phyloP scores from a whole-genome alignment of 2,329 filamentous ascomycete genomes.

The Apiospora kogelbergensis region DNA sequence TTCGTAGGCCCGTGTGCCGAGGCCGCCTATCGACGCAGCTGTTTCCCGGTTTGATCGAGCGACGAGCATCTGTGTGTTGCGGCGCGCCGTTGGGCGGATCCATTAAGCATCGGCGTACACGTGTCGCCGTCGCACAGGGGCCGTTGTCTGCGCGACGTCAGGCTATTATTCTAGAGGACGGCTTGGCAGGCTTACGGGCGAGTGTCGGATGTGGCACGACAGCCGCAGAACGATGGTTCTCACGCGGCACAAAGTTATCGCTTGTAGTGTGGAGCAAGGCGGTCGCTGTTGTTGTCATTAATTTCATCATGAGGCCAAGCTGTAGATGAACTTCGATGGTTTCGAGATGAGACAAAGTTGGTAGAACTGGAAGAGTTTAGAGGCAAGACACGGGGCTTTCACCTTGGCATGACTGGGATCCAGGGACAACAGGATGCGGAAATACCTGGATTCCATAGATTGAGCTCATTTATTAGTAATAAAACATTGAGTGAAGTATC shows the following conservation, averaged over 20 bases:
- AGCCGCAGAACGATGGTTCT: background rate
- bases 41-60: background rate
- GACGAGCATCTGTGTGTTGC: background rate
- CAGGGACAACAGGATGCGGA: background rate
- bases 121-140: slow-evolving; percentile 1
- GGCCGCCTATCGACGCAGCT: background rate
- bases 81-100: background rate
- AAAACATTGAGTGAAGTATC: background rate
- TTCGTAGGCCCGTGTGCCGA: background rate
- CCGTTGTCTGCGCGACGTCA: slow-evolving; percentile 8
- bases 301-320: no score
- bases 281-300: background rate
- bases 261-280: background rate
- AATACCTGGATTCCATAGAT: background rate
- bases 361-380: background rate
- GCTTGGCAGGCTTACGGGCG: slow-evolving; percentile 11
- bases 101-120: slow-evolving; percentile 1
- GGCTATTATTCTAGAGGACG: background rate
- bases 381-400: background rate
- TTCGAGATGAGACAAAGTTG: background rate
- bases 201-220: slow-evolving; percentile 8
- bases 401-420: background rate
- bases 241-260: background rate
- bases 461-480: background rate
- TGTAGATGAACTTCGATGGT: background rate